Base-by-base conservation (phyloP, 1,139 yeast genomes). In the Taphrina betulina region DNA sequence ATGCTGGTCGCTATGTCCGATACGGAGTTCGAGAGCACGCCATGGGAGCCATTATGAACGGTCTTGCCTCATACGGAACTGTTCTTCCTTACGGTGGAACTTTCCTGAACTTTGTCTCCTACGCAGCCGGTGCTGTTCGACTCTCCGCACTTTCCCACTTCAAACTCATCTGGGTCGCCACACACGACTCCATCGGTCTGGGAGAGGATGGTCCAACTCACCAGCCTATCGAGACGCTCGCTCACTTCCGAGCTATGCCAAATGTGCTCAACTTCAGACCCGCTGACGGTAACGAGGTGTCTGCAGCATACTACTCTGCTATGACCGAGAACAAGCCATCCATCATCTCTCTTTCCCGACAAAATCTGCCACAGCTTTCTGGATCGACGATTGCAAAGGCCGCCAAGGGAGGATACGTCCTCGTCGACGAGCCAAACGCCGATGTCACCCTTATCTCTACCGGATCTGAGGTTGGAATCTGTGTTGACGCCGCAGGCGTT, bases 171-270 rank as follows among this genome's bases (percentile, higher is more conserved):
- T 89, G 96, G 95, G 95, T 92, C 63, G 97, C 97, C 62, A 92
- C 98, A 64, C 98, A 92, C 76, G 98, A 92, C 76, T 92, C 98
- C 58, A 92, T 92, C 70, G 98, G 98, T 76, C 81, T 92, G 66
- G 98, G 98, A 77, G 98, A 92, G 79, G 98, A 92, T 72, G 98
- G 98, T 71, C 98, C 98, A 73, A 92, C 98, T 71, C 98, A 92
- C 76, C 98, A 92, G 79, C 99, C 99, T 74, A 88, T 92, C 68
- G 99, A 92, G 81, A 92, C 98, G 62, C 78, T 92, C 72, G 95
- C 97, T 61, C 98, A 92, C 75, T 82, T 94, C 76, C 88, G 99
- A 80, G 96, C 98, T 65, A 72, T 81, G 68, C 99, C 99, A 77
- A 94, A 94, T 80, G 69, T 82, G 67, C 81, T 84, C 72, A 97